Conservation (phyloP, 2,329 filamentous ascomycete genomes). For the Didymella pomorum region DNA sequence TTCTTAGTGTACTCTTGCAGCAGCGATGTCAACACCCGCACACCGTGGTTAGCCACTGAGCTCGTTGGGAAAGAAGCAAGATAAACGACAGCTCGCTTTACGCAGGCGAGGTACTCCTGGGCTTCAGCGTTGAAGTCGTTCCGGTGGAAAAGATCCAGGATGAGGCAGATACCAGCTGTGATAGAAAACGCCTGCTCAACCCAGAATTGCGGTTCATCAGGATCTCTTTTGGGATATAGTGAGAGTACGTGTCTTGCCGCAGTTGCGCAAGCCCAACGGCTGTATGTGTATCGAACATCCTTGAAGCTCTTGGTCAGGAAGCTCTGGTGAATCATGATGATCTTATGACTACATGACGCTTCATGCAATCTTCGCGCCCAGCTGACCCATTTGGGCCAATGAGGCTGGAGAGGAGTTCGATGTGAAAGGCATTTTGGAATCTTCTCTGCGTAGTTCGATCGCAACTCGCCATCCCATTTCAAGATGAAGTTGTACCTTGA, state of each 20-base stretch:
- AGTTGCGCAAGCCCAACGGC: constrained; percentile 53
- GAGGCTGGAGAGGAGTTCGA: constrained; percentile 42
- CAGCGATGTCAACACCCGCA: constrained; percentile 49
- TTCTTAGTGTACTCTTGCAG: constrained; percentile 41
- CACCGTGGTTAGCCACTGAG: constrained; percentile 51
- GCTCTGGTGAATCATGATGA: constrained; percentile 57
- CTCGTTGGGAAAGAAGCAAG: constrained; percentile 49
- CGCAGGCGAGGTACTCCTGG: constrained; percentile 36
- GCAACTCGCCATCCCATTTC: constrained; percentile 52
- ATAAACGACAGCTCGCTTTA: constrained; percentile 44
- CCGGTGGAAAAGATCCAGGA: constrained; percentile 42
- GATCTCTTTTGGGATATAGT: constrained; percentile 46
- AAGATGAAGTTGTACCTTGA: constrained; percentile 53
- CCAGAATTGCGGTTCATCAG: constrained; percentile 55
- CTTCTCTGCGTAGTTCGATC: constrained; percentile 44
- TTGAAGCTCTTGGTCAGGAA: constrained; percentile 55
- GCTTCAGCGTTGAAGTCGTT: constrained; percentile 33
- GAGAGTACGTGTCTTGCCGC: constrained; percentile 54
- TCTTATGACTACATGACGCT: constrained; percentile 54
- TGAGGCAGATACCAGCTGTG: constrained; percentile 40
- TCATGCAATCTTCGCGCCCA: constrained; percentile 53
- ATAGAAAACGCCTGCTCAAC: constrained; percentile 49
- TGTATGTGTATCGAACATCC: constrained; percentile 54
- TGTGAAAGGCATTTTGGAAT: constrained; percentile 48
- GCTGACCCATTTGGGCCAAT: constrained; percentile 53